A percentile compares a stretch with the other conserved stretches of the same genome.
These are phyloP conservation scores for Theobroma cacao DNA, from an alignment of 345 rosid species.

Conservation along the genomic window DNA sequence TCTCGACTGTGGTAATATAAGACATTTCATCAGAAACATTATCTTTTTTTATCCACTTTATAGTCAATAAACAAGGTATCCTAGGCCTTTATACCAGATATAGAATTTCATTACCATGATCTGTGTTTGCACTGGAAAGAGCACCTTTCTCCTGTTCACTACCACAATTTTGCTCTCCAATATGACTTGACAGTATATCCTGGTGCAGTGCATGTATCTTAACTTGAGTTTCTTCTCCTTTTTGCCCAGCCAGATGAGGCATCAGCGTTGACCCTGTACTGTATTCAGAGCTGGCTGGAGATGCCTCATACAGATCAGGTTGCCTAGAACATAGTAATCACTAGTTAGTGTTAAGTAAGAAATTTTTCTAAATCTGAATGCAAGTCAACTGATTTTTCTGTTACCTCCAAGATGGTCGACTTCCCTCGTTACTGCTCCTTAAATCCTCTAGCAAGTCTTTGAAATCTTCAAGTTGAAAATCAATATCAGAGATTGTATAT, in stretches of 20 bases:
- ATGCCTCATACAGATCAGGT: conserved; percentile 69
- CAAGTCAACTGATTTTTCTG: not conserved
- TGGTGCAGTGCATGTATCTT: conserved; percentile 38
- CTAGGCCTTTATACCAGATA: not conserved
- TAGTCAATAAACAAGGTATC: conserved; percentile 2
- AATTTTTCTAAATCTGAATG: conserved; percentile 10
- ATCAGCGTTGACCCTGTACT: conserved; percentile 79
- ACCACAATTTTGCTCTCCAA: conserved; percentile 23
- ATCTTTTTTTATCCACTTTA: not conserved
- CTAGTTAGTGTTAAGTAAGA: conserved; percentile 19
- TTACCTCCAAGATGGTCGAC: conserved; percentile 79
- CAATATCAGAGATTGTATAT: conserved; percentile 50
- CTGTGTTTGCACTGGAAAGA: conserved; percentile 31
- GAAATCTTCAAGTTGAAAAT: conserved; percentile 67
- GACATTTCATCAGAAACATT: conserved; percentile 15
- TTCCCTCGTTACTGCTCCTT: conserved; percentile 56
- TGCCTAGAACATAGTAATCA: conserved; percentile 45
- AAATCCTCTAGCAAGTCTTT: conserved; percentile 68
- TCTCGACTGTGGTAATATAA: conserved; percentile 31
- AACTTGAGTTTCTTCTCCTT: conserved; percentile 40
- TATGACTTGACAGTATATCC: conserved; percentile 26
- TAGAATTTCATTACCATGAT: conserved; percentile 43
- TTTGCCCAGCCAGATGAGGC: conserved; percentile 38
- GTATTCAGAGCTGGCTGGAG: conserved; percentile 86
- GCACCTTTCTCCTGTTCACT: conserved; percentile 39